These are phyloP conservation scores for Moniliophthora roreri DNA, from an alignment of 1,284 basidiomycete species.

Conservation along the genomic window DNA sequence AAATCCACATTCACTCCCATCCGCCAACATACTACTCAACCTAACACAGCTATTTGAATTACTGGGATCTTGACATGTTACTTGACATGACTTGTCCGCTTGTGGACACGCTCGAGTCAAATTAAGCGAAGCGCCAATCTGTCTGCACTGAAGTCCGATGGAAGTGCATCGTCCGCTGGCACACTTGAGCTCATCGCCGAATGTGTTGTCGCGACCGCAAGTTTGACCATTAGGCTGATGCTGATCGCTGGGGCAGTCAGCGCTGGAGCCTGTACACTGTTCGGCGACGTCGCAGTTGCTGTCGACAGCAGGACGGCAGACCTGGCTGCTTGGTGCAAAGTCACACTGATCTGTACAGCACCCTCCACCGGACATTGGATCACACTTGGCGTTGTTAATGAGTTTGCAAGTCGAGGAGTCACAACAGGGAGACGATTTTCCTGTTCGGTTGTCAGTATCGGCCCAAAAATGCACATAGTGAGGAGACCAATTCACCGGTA, in stretches of 20 bases:
- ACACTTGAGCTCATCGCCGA: slow-evolving; percentile 61
- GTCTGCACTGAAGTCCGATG: slow-evolving; percentile 80
- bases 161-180: slow-evolving; percentile 86
- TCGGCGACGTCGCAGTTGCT: slow-evolving; percentile 75
- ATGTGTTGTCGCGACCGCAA: slow-evolving; percentile 45
- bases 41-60: slow-evolving; percentile 68
- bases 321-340: slow-evolving; percentile 63
- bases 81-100: slow-evolving; percentile 68
- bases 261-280: slow-evolving; percentile 75
- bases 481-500: not conserved
- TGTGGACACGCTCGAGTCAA: slow-evolving; percentile 68
- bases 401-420: slow-evolving; percentile 81
- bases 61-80: slow-evolving; percentile 79
- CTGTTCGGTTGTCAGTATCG: slow-evolving; percentile 64
- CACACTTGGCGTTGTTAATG: slow-evolving; percentile 70
- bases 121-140: slow-evolving; percentile 68
- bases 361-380: slow-evolving; percentile 65
- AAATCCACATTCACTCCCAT: slow-evolving; percentile 83
- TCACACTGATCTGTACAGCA: slow-evolving; percentile 78
- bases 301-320: slow-evolving; percentile 77
- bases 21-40: slow-evolving; percentile 74
- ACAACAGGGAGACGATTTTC: slow-evolving; percentile 64
- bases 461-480: slow-evolving; percentile 30
- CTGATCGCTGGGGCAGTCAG: slow-evolving; percentile 72
- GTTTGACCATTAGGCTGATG: slow-evolving; percentile 68